Evolutionary conservation across 495 filamentous ascomycete genomes (phyloP).

Genomic region (Talaromyces stipitatus): DNA sequence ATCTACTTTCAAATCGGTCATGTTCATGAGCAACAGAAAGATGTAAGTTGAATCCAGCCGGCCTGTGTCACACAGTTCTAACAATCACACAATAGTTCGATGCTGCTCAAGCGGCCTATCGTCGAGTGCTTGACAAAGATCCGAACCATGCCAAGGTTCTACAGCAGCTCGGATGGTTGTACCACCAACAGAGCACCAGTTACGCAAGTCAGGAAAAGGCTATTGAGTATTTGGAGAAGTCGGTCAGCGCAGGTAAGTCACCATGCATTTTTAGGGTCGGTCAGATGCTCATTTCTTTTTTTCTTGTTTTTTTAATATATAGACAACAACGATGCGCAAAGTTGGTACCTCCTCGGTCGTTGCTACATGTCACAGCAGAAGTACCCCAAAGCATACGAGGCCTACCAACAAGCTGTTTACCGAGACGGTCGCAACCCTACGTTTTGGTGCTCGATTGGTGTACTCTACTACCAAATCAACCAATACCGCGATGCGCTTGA

Average conservation of each 20-base stretch:
- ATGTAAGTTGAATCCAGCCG: slow-evolving; percentile 53
- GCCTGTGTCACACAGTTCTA: background rate
- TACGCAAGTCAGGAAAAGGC: slow-evolving; percentile 90
- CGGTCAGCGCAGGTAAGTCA: slow-evolving; percentile 79
- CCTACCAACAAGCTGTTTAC: slow-evolving; percentile 98
- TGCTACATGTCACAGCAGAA: slow-evolving; percentile 99
- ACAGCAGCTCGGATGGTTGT: slow-evolving; percentile 95
- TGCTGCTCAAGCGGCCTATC: slow-evolving; percentile 82
- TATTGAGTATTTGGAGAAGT: slow-evolving; percentile 96
- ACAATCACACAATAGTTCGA: slow-evolving; percentile 59
- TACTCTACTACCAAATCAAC: slow-evolving; percentile 99
- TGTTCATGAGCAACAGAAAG: slow-evolving; percentile 98
- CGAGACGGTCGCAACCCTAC: slow-evolving; percentile 97
- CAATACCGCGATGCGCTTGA: slow-evolving; percentile 98
- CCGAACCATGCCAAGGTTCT: slow-evolving; percentile 97
- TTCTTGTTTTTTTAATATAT: background rate
- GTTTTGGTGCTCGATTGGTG: slow-evolving; percentile 99
- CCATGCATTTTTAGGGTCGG: no score
- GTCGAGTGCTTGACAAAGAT: slow-evolving; percentile 87
- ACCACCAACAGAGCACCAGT: slow-evolving; percentile 87
- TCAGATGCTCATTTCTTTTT: no score
- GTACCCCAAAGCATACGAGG: slow-evolving; percentile 97
- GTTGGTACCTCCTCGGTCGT: slow-evolving; percentile 95
- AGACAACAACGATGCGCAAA: slow-evolving; percentile 94
- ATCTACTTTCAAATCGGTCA: slow-evolving; percentile 99